Conservation (phyloP, 305 asterid genomes). For the Salvia sclarea region DNA sequence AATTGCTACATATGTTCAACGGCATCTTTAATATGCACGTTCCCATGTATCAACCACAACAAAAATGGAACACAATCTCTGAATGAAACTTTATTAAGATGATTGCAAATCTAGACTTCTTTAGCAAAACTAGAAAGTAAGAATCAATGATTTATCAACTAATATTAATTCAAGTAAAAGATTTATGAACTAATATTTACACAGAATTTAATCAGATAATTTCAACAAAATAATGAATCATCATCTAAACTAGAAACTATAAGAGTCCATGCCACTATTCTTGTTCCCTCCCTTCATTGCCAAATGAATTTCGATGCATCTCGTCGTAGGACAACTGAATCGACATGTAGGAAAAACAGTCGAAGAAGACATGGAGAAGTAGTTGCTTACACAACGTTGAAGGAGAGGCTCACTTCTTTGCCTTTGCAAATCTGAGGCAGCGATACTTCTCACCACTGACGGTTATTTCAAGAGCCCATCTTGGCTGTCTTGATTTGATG, state of each 20-base stretch:
- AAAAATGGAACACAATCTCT: background rate
- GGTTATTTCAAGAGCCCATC: slow-evolving; percentile 96
- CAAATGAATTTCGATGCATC: background rate
- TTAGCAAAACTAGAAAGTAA: background rate
- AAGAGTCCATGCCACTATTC: background rate
- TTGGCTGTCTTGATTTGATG: slow-evolving; percentile 95
- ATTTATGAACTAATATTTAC: slow-evolving; percentile 8
- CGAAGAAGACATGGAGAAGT: background rate
- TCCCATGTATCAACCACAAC: background rate
- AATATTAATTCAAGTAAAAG: background rate
- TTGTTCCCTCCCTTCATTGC: slow-evolving; percentile 7
- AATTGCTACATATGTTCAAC: background rate
- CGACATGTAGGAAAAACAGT: slow-evolving; percentile 6
- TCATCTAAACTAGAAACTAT: slow-evolving; percentile 3
- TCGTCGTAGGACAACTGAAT: background rate
- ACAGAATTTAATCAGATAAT: background rate
- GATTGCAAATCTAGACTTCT: background rate
- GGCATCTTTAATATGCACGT: background rate
- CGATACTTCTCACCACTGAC: slow-evolving; percentile 98
- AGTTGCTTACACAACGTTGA: background rate
- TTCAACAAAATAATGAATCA: background rate
- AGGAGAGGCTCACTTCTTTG: slow-evolving; percentile 66
- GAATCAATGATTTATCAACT: background rate
- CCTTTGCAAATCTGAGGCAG: slow-evolving; percentile 94
- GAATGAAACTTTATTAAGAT: background rate